Percentiles rank a stretch among this genome's conserved stretches.
phyloP scores from a whole-genome alignment of 106 monocot genomes.

The Apostasia shenzhenica region DNA sequence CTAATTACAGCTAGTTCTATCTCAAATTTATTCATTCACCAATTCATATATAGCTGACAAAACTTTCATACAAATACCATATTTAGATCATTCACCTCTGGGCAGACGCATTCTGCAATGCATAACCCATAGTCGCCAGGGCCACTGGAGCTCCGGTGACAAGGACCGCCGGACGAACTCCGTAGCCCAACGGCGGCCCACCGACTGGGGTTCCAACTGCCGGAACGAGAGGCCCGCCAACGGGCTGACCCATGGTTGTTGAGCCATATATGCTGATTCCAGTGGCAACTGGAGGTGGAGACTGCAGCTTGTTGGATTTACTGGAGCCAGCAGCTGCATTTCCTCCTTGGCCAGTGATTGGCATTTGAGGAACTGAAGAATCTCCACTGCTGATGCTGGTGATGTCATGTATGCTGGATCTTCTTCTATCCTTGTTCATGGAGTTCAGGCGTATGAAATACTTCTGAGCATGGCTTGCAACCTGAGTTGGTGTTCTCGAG shows the following conservation, averaged over 20 bases:
- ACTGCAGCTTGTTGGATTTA: conserved; percentile 24
- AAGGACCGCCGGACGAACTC: conserved; percentile 20
- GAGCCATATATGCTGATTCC: conserved; percentile 29
- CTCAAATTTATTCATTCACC: no score
- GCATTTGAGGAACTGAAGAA: conserved; percentile 27
- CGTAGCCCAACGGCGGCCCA: conserved; percentile 39
- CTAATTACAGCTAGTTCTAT: no score
- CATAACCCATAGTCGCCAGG: conserved; percentile 22
- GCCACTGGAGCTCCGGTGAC: conserved; percentile 45
- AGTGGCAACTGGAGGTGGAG: conserved; percentile 20
- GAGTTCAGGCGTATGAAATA: conserved; percentile 87
- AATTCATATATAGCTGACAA: no score
- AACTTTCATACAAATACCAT: no score
- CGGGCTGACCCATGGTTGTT: conserved; percentile 62
- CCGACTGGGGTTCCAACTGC: conserved; percentile 52
- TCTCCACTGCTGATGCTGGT: conserved; percentile 53
- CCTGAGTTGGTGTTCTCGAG: conserved; percentile 83
- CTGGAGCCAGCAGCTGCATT: neutral
- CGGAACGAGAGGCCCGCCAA: conserved; percentile 51
- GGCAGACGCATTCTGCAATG: conserved; percentile 32
- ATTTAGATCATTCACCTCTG: conserved; percentile 17
- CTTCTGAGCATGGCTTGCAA: conserved; percentile 89
- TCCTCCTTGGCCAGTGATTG: conserved; percentile 51
- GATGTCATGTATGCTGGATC: conserved; percentile 89
- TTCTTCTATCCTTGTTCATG: conserved; percentile 79